Evolutionary conservation across 2,329 filamentous ascomycete species (phyloP), one percentile per base, ranked within the genome.

Genomic region (Aspergillus fructus): DNA sequence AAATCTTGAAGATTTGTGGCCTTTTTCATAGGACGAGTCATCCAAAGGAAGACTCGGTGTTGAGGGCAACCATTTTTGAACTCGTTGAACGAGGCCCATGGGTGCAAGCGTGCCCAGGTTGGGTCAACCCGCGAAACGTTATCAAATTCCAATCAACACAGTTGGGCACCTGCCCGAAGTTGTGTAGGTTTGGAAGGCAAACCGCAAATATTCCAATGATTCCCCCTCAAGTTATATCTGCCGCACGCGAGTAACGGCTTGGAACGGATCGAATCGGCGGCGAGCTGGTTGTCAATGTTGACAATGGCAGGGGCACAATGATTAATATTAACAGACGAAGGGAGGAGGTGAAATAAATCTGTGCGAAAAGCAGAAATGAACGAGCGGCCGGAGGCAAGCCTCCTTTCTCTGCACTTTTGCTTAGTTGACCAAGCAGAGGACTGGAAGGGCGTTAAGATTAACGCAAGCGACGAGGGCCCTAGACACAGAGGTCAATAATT

Each of bases 31-130:
- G 62, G 78, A 75, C 49, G 66, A 70, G 62, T 81, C 79, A 61
- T 81, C 79, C 49, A 79, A 61, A 30, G 79, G 77, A 55, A 79
- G 68, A 58, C 74, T 74, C 56, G 76, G 72, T 61, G 77, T 68
- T 49, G 77, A 75, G 53, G 81, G 80, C 61, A 83, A 69, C 67
- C 79, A 76, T 75, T 83, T 82, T 65, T 78, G 70, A 57, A 82
- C 74, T 61, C 81, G 78, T 66, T 82, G 80, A 67, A 83, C 78
- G 69, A 83, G 78, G 62, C 79, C 76, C 81, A 83, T 83, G 66
- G 66, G 66, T 69, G 68, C 71, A 64, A 65, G 63, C 56, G 63
- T 64, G 64, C 55, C 59, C 61, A 66, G 64, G 62, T 66, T 66
- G 64, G 59, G 60, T 57, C 47, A 55, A 56, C 57, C 53, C 59